Conservation (phyloP, 164 flowering plant genomes). For the Protea cynaroides region DNA sequence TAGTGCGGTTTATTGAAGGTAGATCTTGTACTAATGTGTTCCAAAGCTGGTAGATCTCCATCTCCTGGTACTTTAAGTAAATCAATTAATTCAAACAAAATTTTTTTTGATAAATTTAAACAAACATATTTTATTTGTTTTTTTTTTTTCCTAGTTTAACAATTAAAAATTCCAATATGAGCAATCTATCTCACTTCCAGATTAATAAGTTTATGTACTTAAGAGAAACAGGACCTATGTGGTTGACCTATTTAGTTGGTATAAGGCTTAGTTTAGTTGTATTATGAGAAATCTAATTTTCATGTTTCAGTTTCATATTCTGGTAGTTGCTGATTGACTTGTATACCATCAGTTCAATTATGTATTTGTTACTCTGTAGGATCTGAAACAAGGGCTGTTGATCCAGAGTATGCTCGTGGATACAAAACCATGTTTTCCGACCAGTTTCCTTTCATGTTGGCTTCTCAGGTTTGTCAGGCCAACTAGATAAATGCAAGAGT, state of each 20-base stretch:
- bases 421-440: constrained; percentile 64
- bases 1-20: constrained; percentile 84
- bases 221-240: too few species aligned
- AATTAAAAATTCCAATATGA: too few species aligned
- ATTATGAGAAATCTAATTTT: neutral
- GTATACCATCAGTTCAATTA: neutral
- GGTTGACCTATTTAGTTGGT: too few species aligned
- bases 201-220: too few species aligned
- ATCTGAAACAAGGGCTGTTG: constrained; percentile 58
- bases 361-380: constrained; percentile 37
- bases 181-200: too few species aligned
- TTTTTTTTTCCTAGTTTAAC: too few species aligned
- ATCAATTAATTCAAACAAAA: too few species aligned
- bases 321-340: neutral
- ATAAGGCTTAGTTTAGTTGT: neutral
- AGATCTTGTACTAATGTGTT: neutral
- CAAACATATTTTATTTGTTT: too few species aligned
- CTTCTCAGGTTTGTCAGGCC: constrained; percentile 60
- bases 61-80: neutral
- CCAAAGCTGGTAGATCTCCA: neutral
- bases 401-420: constrained; percentile 64
- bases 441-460: constrained; percentile 55
- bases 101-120: too few species aligned
- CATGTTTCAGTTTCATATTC: neutral
- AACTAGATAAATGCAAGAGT: neutral